Evolutionary conservation across 352 stramenopile genomes (phyloP), one percentile per base, ranked within the genome.

Genomic region (Discostella stelligera): DNA sequence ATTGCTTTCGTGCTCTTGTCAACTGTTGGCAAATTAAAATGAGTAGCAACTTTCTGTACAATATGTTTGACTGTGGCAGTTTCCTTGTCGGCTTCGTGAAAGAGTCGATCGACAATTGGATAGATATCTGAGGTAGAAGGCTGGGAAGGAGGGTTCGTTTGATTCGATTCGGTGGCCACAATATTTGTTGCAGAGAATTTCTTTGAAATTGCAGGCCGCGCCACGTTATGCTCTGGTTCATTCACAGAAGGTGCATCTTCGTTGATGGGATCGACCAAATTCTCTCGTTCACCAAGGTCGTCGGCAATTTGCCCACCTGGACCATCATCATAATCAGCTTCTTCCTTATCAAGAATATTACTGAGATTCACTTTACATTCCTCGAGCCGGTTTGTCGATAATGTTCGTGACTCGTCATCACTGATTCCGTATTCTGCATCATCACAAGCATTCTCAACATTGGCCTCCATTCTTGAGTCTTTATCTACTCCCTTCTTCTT

Each of bases 31-130:
- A 82, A 50, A 20, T 66, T 49, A 48, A 80, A 80, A 60, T 74
- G 62, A 48, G 50, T 50, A 2, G 64, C 71, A 25, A 84, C 61
- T 11, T 65, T 70, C 37, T 66, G 60, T 14, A 76, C 30, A 53
- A 84, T 66, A 49, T 77, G 61, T 41, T 73, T 69, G 6, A 84
- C 71, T n/a, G 77, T 84, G 16, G 80, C 71, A 39, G 66, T 62
- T 53, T 84, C 71, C 2, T 41, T 65, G 49, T 80, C 71, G 25
- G 48, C 72, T 27, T 71, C 58, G 52, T 37, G 16, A 70, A 80
- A 84, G 11, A 84, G 62, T 62, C 44, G 14, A 70, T 82, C 66
- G 27, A 82, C 74, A 7, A 74, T 41, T 46, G n/a, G 7, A 21
- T 56, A 56, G 0, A 82, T 25, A 41, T 82, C 66, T 46, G 62